These are phyloP conservation scores for Phascolomyces articulosus DNA, from an alignment of 371 early-diverging fungal species.

Conservation along the genomic window DNA sequence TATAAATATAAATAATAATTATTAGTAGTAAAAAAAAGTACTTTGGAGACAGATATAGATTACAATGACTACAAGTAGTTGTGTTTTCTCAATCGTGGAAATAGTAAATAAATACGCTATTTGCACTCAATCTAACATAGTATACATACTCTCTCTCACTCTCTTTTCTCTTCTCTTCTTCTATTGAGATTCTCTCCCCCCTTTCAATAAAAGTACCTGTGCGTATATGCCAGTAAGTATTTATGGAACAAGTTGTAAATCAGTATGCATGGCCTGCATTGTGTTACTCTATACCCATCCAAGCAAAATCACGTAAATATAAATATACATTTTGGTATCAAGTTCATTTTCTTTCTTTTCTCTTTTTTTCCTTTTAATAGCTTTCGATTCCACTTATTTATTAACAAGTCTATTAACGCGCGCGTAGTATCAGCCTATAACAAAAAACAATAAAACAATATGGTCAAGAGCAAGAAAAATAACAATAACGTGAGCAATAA, in stretches of 20 bases:
- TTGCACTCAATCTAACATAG: no score
- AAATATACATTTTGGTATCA: constrained; percentile 1
- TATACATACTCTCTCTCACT: no score
- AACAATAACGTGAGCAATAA: constrained; percentile 1
- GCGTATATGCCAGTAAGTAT: constrained; percentile 6
- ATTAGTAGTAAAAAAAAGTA: no score
- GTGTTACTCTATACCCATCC: no score
- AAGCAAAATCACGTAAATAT: neutral
- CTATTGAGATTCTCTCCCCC: no score
- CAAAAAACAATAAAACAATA: neutral
- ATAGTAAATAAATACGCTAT: no score
- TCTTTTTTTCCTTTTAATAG: neutral
- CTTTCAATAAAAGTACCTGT: constrained; percentile 7
- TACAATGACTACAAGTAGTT: no score
- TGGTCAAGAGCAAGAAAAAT: constrained; percentile 19
- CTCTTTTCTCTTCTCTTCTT: neutral
- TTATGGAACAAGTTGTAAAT: constrained; percentile 6
- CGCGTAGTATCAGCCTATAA: no score
- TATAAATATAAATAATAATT: no score
- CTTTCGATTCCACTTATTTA: neutral
- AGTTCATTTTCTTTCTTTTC: neutral
- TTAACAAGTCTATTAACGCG: neutral
- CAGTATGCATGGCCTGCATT: constrained; percentile 9
- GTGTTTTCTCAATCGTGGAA: no score
- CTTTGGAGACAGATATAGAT: no score